phyloP scores from a whole-genome alignment of 768 basidiomycete species.

The Boletus edulis region DNA sequence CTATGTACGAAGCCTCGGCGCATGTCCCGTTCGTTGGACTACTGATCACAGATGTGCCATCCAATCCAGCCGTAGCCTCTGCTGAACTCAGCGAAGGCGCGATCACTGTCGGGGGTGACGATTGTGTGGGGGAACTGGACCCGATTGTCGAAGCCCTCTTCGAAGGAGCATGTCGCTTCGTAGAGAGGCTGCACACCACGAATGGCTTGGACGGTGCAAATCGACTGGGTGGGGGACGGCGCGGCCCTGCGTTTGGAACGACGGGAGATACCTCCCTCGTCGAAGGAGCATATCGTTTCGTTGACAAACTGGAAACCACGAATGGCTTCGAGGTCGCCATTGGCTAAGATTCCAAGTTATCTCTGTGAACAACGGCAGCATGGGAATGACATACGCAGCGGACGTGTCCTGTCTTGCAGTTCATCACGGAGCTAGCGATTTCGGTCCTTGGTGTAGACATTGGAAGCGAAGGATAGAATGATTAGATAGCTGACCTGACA shows the following conservation, averaged over 20 bases:
- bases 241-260: no score
- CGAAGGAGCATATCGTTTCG: not conserved
- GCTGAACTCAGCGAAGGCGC: not conserved
- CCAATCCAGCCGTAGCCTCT: not conserved
- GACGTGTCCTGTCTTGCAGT: not conserved
- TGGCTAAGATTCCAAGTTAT: not conserved
- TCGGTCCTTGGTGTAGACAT: not conserved
- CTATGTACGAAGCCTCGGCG: not conserved
- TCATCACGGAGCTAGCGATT: not conserved
- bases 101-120: not conserved
- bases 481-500: not conserved
- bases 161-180: no score
- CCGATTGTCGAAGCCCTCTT: not conserved
- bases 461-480: not conserved
- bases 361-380: not conserved
- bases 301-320: conserved; percentile 2
- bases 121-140: not conserved
- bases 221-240: not conserved
- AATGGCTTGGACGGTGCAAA: no score
- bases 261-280: not conserved
- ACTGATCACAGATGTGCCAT: not conserved
- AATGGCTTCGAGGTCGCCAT: conserved; percentile 2
- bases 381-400: not conserved
- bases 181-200: no score
- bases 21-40: not conserved